These are phyloP conservation scores for Aureobasidium musti DNA, from an alignment of 2,329 filamentous ascomycete species.

Conservation along the genomic window DNA sequence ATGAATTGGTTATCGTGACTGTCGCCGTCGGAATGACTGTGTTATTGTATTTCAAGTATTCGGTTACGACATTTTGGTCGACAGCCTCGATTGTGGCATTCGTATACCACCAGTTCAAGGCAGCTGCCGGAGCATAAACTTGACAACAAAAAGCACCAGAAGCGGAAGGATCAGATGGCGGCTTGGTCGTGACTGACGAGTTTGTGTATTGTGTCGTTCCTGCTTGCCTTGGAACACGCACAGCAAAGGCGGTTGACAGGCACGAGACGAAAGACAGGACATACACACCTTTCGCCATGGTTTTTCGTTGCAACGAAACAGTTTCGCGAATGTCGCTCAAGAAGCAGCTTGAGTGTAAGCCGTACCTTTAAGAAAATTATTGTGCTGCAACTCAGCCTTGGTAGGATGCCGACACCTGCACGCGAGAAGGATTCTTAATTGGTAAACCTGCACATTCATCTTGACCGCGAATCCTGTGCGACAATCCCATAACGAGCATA, in stretches of 20 bases:
- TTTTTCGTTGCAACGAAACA: not conserved
- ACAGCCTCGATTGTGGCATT: not conserved
- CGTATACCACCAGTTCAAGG: not conserved
- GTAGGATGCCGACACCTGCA: not conserved
- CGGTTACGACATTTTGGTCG: not conserved
- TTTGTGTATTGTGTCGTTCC: not conserved
- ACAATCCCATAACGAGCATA: not conserved
- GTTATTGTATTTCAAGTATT: constrained; percentile 7
- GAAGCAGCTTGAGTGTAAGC: not conserved
- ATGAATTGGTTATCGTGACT: constrained; percentile 4
- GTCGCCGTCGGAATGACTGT: not conserved
- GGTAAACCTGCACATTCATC: not conserved
- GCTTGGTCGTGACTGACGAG: not conserved
- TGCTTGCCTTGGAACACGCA: not conserved
- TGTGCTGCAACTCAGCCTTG: not conserved
- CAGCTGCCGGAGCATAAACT: not conserved
- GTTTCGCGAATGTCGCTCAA: not conserved
- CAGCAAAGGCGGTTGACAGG: not conserved
- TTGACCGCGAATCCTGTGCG: not conserved
- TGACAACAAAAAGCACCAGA: constrained; percentile 8
- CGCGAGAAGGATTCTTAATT: not conserved
- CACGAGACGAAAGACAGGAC: not conserved
- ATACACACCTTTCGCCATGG: not conserved
- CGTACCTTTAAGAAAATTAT: not conserved
- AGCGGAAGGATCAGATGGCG: not conserved